Percentiles rank a stretch among this genome's conserved stretches.
Conservation (phyloP, 2,329 filamentous ascomycete species). For the Paraconiothyrium brasiliense region DNA sequence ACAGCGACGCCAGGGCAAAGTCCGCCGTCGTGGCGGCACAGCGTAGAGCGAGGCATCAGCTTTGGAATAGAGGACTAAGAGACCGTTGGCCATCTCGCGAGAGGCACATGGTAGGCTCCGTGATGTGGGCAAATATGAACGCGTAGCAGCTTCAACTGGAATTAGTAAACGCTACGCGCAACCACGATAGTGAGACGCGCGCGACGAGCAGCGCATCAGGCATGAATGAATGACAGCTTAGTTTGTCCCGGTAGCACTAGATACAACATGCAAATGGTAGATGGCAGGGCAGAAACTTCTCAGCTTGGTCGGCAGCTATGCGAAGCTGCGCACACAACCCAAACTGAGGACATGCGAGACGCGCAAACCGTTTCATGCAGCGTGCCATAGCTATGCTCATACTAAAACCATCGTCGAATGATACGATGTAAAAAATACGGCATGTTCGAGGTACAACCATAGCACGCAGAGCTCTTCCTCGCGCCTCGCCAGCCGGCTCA, state of each 20-base stretch:
- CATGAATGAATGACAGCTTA: too few species aligned
- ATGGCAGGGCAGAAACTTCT: too few species aligned
- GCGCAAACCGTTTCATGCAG: too few species aligned
- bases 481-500: constrained; percentile 37
- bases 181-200: not conserved
- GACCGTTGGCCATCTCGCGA: not conserved
- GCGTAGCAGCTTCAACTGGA: not conserved
- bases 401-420: too few species aligned
- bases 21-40: not conserved
- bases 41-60: not conserved
- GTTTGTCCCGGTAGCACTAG: too few species aligned
- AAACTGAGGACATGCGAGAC: too few species aligned
- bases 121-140: not conserved
- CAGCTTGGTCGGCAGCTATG: too few species aligned
- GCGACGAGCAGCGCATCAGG: not conserved
- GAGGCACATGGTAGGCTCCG: not conserved
- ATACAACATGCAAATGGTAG: too few species aligned
- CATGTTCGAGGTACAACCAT: too few species aligned
- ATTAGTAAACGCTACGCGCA: not conserved
- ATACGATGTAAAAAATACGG: too few species aligned
- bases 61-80: not conserved
- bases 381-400: too few species aligned
- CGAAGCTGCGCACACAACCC: too few species aligned
- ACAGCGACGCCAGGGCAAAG: not conserved
- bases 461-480: constrained; percentile 44